Evolutionary conservation across 768 basidiomycete species (phyloP).

Genomic region (Kwoniella newhampshirensis): DNA sequence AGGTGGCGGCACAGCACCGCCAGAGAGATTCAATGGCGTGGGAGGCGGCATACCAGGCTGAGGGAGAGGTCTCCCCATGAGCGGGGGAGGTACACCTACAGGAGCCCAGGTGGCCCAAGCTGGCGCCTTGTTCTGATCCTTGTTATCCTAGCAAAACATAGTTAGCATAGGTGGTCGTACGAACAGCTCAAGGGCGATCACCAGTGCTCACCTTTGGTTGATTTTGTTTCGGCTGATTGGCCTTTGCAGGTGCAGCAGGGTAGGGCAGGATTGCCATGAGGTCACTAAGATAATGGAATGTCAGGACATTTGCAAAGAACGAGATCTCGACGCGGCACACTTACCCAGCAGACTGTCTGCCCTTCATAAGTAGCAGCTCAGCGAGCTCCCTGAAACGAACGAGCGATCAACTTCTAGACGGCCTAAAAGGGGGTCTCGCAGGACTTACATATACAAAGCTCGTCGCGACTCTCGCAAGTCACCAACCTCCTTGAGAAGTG

Average conservation of each 20-base stretch:
- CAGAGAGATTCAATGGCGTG: conserved; percentile 22
- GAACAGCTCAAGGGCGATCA: too few species aligned
- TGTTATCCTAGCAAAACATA: not conserved
- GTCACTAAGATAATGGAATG: conserved; percentile 25
- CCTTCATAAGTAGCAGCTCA: conserved; percentile 51
- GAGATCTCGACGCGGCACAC: conserved; percentile 12
- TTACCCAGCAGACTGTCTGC: conserved; percentile 50
- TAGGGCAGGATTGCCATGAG: conserved; percentile 49
- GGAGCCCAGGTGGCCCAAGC: conserved; percentile 39
- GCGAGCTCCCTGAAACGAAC: conserved; percentile 42
- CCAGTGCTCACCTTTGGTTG: conserved; percentile 26
- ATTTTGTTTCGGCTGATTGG: conserved; percentile 26
- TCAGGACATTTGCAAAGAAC: not conserved
- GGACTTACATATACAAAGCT: conserved; percentile 50
- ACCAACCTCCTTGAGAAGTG: conserved; percentile 50
- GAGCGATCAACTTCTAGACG: conserved; percentile 2
- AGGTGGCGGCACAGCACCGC: conserved; percentile 25
- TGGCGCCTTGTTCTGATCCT: conserved; percentile 17
- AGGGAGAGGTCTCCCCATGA: conserved; percentile 32
- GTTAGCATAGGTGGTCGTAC: not conserved
- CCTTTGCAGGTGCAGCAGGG: conserved; percentile 35
- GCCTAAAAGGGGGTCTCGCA: not conserved
- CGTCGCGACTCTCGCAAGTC: conserved; percentile 49
- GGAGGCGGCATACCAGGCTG: conserved; percentile 31
- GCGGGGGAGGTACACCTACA: conserved; percentile 24